phyloP scores from a whole-genome alignment of 148 eudicot genomes.

The Cornus suecica region DNA sequence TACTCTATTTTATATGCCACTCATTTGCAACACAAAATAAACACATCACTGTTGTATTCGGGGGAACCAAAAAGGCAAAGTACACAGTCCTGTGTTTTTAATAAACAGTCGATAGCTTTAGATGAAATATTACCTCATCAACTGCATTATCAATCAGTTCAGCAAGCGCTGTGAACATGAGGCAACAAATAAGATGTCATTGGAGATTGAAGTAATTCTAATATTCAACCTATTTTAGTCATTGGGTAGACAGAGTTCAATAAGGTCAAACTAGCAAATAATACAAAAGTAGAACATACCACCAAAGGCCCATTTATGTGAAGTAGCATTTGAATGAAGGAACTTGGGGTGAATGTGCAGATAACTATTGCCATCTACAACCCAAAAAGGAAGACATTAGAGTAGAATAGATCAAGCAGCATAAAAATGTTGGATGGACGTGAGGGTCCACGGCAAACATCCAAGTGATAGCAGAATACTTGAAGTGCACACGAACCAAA shows the following conservation, averaged over 20 bases:
- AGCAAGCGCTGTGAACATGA: constrained; percentile 67
- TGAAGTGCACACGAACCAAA: background rate
- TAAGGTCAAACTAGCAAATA: constrained; percentile 3
- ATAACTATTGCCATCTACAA: constrained; percentile 38
- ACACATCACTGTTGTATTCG: background rate
- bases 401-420: background rate
- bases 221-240: constrained; percentile 7
- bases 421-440: background rate
- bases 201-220: background rate
- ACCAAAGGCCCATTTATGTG: constrained; percentile 98
- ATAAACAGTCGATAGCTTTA: background rate
- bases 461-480: background rate
- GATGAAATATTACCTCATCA: constrained; percentile 65
- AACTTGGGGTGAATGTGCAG: constrained; percentile 83
- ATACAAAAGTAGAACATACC: constrained; percentile 37
- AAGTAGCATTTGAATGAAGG: constrained; percentile 94
- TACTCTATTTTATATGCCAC: background rate
- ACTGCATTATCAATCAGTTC: constrained; percentile 93
- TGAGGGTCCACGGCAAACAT: constrained; percentile 6
- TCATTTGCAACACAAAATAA: background rate
- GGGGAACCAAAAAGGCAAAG: background rate
- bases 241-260: background rate
- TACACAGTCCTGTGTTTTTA: too few relatives aligned
- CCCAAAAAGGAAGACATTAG: background rate
- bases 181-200: constrained; percentile 10